A percentile compares a stretch with the other conserved stretches of the same genome.
These are phyloP conservation scores for Canariomyces notabilis DNA, from an alignment of 2,329 filamentous ascomycete genomes.

Conservation along the genomic window DNA sequence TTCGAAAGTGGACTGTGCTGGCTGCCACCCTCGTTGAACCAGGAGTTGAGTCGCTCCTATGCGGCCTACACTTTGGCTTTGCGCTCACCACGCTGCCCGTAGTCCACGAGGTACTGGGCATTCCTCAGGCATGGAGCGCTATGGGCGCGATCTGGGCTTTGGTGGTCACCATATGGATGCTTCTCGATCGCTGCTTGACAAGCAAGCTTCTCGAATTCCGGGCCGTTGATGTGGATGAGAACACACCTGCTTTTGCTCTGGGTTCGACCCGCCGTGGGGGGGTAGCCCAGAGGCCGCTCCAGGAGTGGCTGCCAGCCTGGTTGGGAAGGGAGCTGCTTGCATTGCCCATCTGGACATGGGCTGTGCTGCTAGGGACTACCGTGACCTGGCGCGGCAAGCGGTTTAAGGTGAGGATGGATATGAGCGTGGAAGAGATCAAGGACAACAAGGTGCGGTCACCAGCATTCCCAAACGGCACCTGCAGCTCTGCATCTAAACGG, in stretches of 20 bases:
- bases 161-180: conserved; percentile 66
- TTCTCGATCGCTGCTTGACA: conserved; percentile 69
- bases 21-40: conserved; percentile 88
- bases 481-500: conserved; percentile 12
- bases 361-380: conserved; percentile 80
- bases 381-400: conserved; percentile 81
- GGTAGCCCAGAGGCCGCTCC: conserved; percentile 51
- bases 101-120: conserved; percentile 46
- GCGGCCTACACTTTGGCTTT: conserved; percentile 74
- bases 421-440: conserved; percentile 59
- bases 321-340: conserved; percentile 76
- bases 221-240: conserved; percentile 63
- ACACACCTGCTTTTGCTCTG: conserved; percentile 71
- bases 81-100: conserved; percentile 69
- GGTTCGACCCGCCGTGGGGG: conserved; percentile 35
- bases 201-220: conserved; percentile 66
- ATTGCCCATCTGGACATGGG: conserved; percentile 84
- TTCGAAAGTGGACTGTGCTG: conserved; percentile 89
- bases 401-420: conserved; percentile 79
- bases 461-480: background rate
- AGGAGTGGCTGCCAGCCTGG: conserved; percentile 77
- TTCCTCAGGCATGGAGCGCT: conserved; percentile 62
- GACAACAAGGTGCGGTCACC: background rate
- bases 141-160: conserved; percentile 62
- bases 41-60: conserved; percentile 82